phyloP scores from a whole-genome alignment of 257 asterid species.

The Perilla frutescens region DNA sequence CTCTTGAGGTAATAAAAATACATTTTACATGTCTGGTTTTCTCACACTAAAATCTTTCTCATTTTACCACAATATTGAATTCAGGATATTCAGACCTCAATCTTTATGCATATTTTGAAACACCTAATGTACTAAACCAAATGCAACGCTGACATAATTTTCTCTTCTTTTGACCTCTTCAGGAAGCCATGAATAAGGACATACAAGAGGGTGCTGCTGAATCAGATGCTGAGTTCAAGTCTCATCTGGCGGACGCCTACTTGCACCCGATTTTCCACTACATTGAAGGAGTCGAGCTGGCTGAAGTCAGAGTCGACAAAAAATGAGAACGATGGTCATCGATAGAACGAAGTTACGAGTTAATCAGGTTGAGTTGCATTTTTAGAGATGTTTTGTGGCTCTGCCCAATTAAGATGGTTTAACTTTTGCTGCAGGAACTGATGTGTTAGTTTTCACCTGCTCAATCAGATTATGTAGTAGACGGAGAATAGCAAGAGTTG shows the following conservation, averaged over 20 bases:
- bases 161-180: conserved; percentile 28
- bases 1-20: conserved; percentile 71
- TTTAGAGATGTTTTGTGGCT: background rate
- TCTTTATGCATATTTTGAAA: background rate
- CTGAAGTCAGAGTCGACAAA: conserved; percentile 57
- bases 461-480: too few species aligned
- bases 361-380: background rate
- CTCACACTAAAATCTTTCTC: background rate
- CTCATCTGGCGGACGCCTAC: conserved; percentile 78
- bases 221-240: conserved; percentile 53
- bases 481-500: background rate
- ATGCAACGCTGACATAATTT: background rate
- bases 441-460: too few species aligned
- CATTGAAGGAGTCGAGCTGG: conserved; percentile 63
- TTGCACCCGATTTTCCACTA: conserved; percentile 87
- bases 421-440: too few species aligned
- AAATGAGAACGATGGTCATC: conserved; percentile 17
- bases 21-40: background rate
- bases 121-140: background rate
- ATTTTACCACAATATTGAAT: background rate
- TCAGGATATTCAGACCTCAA: background rate
- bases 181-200: conserved; percentile 90
- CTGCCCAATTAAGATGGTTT: background rate
- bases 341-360: background rate
- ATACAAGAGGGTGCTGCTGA: conserved; percentile 52